A percentile compares a stretch with the other conserved stretches of the same genome.
Evolutionary conservation across 2,329 filamentous ascomycete genomes (phyloP).

Genomic region (Rhynchosporium secalis): DNA sequence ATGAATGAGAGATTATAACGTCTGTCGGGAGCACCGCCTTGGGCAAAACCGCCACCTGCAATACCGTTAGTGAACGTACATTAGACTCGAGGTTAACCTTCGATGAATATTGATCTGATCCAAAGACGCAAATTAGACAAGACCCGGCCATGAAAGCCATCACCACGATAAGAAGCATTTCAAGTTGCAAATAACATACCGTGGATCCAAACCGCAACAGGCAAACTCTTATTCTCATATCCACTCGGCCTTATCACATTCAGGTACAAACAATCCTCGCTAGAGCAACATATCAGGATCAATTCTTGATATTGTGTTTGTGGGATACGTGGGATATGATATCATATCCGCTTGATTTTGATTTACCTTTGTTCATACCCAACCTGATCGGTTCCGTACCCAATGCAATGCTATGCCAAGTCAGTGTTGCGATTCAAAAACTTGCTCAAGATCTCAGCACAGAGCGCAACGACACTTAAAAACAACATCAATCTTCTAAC

Average conservation of each 20-base stretch:
- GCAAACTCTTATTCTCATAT: constrained; percentile 42
- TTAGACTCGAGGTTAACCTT: no score
- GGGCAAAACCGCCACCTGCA: constrained; percentile 26
- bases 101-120: no score
- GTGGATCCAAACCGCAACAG: constrained; percentile 58
- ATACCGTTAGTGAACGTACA: neutral
- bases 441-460: no score
- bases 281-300: neutral
- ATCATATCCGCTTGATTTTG: no score
- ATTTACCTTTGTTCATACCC: constrained; percentile 15
- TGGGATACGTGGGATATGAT: no score
- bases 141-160: neutral
- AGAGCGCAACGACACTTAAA: no score
- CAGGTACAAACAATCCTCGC: constrained; percentile 55
- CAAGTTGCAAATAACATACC: constrained; percentile 1
- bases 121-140: no score
- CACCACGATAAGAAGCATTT: neutral
- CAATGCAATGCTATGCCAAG: constrained; percentile 17
- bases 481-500: no score
- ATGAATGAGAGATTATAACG: constrained; percentile 55
- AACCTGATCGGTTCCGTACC: constrained; percentile 25
- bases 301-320: no score
- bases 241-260: constrained; percentile 55
- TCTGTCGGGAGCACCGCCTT: constrained; percentile 21
- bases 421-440: neutral